Evolutionary conservation across 2,329 filamentous ascomycete genomes (phyloP), one percentile per base, ranked within the genome.

Genomic region (Pseudogymnoascus sp.): DNA sequence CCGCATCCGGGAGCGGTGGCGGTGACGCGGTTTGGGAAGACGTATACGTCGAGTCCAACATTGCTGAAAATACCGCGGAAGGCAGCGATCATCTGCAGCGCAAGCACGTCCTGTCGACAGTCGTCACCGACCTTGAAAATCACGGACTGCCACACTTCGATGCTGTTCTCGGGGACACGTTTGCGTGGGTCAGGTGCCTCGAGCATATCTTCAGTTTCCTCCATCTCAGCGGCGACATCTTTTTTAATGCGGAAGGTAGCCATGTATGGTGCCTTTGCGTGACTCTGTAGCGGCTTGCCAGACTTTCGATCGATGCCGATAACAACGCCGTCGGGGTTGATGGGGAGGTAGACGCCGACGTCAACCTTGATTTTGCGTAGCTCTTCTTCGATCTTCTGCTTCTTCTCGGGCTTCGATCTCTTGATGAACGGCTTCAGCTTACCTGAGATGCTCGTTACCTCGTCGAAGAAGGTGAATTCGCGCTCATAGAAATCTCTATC

Each of bases 71-170:
- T 99, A 66, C 92, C 92, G 23, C 94, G 88, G 81, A 99, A 99
- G 1, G 92, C 92, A 0, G 94, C 88, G 73, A 99, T 97, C 89
- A 99, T 95, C 76, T 99, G 94, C 66, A 99, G 80, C 1, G 94
- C 94, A 65, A 99, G 81, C 61, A 99, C 90, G 71, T 99, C 95
- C 77, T 99, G 94, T 60, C 94, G 89, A 74, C 94, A 97, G 75
- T 99, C 94, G 73, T 99, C 94, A 66, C 94, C 94, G 59, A 99
- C 95, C 75, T 99, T 99, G 86, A 99, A 99, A 72, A 99, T 99
- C 63, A 93, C 94, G 1, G 92, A 96, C 75, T 99, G 94, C 95
- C 94, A 97, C n/a, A 93, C 89, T 75, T 99, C 95, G 68, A 96
- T 85, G 0, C 86, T 90, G 70, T 83, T 84, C 62, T 78, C 77